phyloP scores from a whole-genome alignment of 2,329 filamentous ascomycete species.

The Penicillium olsonii region DNA sequence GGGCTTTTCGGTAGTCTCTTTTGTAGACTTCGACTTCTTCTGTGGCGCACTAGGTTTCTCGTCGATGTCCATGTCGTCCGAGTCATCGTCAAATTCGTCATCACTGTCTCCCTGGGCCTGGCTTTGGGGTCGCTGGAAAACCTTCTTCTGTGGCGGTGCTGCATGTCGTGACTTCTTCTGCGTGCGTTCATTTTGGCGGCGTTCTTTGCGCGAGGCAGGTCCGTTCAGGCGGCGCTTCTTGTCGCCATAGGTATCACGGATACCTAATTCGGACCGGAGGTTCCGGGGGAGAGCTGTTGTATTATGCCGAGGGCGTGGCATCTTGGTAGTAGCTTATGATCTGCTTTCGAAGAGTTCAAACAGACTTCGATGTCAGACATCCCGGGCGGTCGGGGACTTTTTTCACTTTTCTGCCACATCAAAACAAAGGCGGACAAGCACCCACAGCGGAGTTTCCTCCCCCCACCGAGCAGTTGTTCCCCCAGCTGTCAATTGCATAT shows the following conservation, averaged over 20 bases:
- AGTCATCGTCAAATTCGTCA: slow-evolving; percentile 32
- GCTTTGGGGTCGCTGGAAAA: slow-evolving; percentile 6
- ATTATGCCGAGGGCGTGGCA: slow-evolving; percentile 41
- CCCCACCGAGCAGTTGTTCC: slow-evolving; percentile 16
- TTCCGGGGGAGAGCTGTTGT: slow-evolving; percentile 45
- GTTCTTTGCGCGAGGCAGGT: slow-evolving; percentile 59
- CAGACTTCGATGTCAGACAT: slow-evolving; percentile 2
- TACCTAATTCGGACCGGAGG: slow-evolving; percentile 42
- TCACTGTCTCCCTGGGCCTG: slow-evolving; percentile 22
- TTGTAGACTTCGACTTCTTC: slow-evolving; percentile 24
- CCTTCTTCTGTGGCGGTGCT: slow-evolving; percentile 20
- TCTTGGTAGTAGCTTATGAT: slow-evolving; percentile 14
- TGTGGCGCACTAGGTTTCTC: slow-evolving; percentile 18
- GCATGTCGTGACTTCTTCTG: slow-evolving; percentile 57
- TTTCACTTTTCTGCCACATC: slow-evolving; percentile 25
- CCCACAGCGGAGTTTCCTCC: slow-evolving; percentile 27
- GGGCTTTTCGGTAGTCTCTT: slow-evolving; percentile 23
- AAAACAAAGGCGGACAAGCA: slow-evolving; percentile 21
- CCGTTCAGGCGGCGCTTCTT: slow-evolving; percentile 34
- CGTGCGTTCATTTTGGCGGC: slow-evolving; percentile 65
- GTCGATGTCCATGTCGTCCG: slow-evolving; percentile 18
- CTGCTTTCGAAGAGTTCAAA: background rate
- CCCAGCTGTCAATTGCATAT: slow-evolving; percentile 16
- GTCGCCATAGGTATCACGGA: slow-evolving; percentile 38
- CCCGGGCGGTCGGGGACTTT: slow-evolving; percentile 26